Base-by-base conservation (phyloP, 345 rosid genomes). In the Barbarea vulgaris region DNA sequence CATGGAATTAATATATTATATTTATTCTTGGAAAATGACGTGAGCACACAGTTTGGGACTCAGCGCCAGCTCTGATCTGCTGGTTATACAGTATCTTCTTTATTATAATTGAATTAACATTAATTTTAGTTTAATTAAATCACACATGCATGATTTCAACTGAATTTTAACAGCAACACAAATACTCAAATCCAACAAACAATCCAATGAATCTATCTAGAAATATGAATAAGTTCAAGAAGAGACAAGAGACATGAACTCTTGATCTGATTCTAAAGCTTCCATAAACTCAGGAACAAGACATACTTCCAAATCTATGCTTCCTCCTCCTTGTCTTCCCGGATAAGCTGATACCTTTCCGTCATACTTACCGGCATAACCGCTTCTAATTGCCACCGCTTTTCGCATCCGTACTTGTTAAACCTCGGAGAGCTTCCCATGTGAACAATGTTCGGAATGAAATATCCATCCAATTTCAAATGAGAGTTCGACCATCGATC, bases 391-490 rank as follows among this genome's bases (percentile, higher is more conserved):
- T 11, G 90, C 82, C 78, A 85, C 47, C 3, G 91, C 87, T 81
- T 90, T 87, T 33, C 85, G 48, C 58, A 69, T 30, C 85, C 93
- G 1, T 90, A 93, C 82, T 74, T 90, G 64, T 93, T 53, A 76
- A 93, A 93, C 71, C 93, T 75, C 3, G 95, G 95, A 0, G 96
- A 93, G 81, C 98, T 84, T 69, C 96, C 94, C 61, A 87, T 81
- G 81, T 85, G 76, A 77, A 90, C 80, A 61, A 83, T 85, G 18
- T 37, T 28, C 1, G 84, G 81, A 62, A 83, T 89, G 36, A 87
- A 83, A 55, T 64, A 6, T 59, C 27, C 55, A 2, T 22, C 83
- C 3, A 87, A 6, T 68, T 73, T 28, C 30, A 28, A 28, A 28
- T 28, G 87, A 0, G 73, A 74, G 42, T 72, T 55, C 58, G 81